Conservation (phyloP, 2,329 filamentous ascomycete genomes). For the Venturia asperata region DNA sequence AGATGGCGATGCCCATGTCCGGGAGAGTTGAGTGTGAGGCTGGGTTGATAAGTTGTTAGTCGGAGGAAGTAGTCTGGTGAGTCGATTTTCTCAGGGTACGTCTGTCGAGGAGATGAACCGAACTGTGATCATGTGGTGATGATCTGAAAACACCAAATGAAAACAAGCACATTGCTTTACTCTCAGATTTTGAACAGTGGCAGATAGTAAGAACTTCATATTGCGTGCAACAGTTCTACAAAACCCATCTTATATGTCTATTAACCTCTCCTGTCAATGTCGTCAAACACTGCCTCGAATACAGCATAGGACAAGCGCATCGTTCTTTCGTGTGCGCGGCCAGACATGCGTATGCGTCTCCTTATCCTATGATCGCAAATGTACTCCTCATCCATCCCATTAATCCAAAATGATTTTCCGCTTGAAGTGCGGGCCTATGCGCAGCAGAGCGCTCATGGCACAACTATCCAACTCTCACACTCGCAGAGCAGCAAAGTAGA, state of each 20-base stretch:
- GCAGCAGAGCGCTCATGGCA: not conserved
- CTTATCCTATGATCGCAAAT: conserved; percentile 3
- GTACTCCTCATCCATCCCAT: conserved; percentile 10
- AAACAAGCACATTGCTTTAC: not conserved
- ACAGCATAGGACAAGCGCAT: not conserved
- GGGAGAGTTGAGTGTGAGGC: no score
- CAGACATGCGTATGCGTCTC: not conserved
- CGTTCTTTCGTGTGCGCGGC: conserved; percentile 3
- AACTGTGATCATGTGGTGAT: no score
- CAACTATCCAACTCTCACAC: conserved; percentile 1
- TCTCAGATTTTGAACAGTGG: not conserved
- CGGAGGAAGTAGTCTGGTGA: no score
- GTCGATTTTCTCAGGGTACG: no score
- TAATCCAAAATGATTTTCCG: not conserved
- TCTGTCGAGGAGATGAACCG: no score
- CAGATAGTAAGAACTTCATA: not conserved
- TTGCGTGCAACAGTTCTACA: not conserved
- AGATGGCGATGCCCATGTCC: no score
- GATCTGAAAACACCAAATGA: not conserved
- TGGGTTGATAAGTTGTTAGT: no score
- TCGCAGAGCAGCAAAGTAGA: conserved; percentile 9
- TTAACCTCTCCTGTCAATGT: not conserved
- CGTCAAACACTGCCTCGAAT: conserved; percentile 2
- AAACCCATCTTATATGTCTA: not conserved
- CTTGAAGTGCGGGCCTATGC: not conserved